Conservation (phyloP, 2,329 filamentous ascomycete species). For the Coniochaeta sp. region DNA sequence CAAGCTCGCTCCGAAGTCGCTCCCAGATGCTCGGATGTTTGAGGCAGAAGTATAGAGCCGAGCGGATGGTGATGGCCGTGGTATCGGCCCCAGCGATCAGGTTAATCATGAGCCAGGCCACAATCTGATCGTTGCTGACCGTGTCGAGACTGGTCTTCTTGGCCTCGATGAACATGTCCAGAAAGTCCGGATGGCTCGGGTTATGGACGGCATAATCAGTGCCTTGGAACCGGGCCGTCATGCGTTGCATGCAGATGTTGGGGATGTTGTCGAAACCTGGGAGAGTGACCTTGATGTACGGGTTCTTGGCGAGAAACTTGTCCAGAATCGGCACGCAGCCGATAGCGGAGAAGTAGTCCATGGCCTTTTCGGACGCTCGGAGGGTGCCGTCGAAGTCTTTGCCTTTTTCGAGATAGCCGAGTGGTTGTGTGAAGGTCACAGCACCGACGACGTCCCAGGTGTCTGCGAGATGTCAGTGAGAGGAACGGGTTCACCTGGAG, state of each 20-base stretch:
- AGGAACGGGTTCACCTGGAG: constrained; percentile 20
- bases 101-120: constrained; percentile 26
- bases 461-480: constrained; percentile 3
- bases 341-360: constrained; percentile 21
- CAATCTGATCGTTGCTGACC: constrained; percentile 25
- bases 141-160: constrained; percentile 23
- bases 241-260: constrained; percentile 18
- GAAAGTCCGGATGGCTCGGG: constrained; percentile 22
- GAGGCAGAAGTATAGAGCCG: constrained; percentile 26
- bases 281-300: constrained; percentile 23
- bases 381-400: constrained; percentile 30
- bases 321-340: constrained; percentile 25
- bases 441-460: constrained; percentile 33
- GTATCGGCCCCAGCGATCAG: constrained; percentile 26
- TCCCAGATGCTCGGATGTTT: constrained; percentile 17
- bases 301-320: constrained; percentile 29
- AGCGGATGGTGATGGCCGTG: constrained; percentile 23
- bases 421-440: constrained; percentile 28
- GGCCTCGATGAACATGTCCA: constrained; percentile 32
- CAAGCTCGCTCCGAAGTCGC: constrained; percentile 25
- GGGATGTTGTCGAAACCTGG: constrained; percentile 21
- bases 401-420: constrained; percentile 31
- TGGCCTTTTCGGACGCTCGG: constrained; percentile 15
- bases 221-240: constrained; percentile 19
- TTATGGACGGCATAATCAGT: constrained; percentile 16